Conservation (phyloP, 1,139 yeast species). For the Magnusiomyces ingens region DNA sequence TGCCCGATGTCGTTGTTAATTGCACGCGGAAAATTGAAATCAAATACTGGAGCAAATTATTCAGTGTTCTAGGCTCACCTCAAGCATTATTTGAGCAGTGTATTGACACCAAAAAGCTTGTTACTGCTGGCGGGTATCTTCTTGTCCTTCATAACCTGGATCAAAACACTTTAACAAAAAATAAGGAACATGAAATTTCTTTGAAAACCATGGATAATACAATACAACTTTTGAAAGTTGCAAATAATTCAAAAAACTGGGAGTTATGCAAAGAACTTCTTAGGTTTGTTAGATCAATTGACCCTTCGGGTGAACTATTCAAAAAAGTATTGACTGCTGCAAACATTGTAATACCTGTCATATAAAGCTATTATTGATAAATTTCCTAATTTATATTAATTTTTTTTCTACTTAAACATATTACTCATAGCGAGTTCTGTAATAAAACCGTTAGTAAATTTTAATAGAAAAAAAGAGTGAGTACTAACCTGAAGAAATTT, state of each 20-base stretch:
- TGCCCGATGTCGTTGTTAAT: conserved; percentile 46
- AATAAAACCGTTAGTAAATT: conserved; percentile 1
- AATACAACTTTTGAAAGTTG: conserved; percentile 29
- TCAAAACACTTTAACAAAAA: conserved; percentile 14
- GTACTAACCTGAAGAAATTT: conserved; percentile 46
- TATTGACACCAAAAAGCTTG: conserved; percentile 31
- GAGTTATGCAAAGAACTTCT: conserved; percentile 37
- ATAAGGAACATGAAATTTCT: conserved; percentile 13
- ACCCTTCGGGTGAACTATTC: conserved; percentile 26
- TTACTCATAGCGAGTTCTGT: conserved; percentile 18
- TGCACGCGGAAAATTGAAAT: conserved; percentile 63
- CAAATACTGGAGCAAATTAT: conserved; percentile 52
- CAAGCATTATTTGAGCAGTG: conserved; percentile 36
- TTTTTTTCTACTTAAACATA: conserved; percentile 7
- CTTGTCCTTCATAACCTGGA: conserved; percentile 33
- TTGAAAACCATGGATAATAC: conserved; percentile 22
- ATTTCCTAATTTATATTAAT: not conserved
- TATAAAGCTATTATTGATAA: not conserved
- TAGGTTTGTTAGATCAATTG: conserved; percentile 36
- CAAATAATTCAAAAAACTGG: conserved; percentile 31
- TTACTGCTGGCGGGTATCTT: conserved; percentile 39
- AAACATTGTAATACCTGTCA: not conserved
- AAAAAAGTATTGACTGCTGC: conserved; percentile 14
- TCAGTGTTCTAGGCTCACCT: conserved; percentile 37
- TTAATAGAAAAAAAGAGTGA: not conserved